These are phyloP conservation scores for Mycena rebaudengoi DNA, from an alignment of 768 basidiomycete genomes.

Conservation along the genomic window DNA sequence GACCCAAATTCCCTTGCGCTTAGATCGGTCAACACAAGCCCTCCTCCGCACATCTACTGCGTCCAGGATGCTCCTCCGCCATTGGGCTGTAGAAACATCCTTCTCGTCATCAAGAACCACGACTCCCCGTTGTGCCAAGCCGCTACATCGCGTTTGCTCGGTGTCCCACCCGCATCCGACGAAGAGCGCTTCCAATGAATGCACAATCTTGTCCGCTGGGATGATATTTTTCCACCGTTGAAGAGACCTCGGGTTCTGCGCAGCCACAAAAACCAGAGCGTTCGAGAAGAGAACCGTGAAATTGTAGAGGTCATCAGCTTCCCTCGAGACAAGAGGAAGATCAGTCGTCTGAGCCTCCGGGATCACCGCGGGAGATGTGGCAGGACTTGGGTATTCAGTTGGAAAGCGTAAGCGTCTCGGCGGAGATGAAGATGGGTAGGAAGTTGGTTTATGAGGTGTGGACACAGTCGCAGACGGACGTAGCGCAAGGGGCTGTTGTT, in stretches of 20 bases:
- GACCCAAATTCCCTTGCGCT: constrained; percentile 15
- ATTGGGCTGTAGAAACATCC: neutral
- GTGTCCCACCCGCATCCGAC: constrained; percentile 55
- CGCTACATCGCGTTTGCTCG: neutral
- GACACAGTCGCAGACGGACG: too few species aligned
- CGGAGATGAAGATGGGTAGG: too few species aligned
- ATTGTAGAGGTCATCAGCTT: too few species aligned
- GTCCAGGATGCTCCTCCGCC: neutral
- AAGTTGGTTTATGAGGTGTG: too few species aligned
- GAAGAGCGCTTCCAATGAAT: constrained; percentile 55
- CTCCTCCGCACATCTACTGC: constrained; percentile 12
- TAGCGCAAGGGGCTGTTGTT: too few species aligned
- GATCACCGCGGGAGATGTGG: neutral
- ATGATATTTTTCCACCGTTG: constrained; percentile 41
- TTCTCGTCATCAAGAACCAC: constrained; percentile 48
- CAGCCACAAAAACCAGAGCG: constrained; percentile 31
- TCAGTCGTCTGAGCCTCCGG: neutral
- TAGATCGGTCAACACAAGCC: neutral
- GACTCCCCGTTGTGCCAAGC: constrained; percentile 40
- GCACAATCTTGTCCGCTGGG: constrained; percentile 43
- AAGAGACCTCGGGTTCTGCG: neutral
- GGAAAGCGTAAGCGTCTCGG: too few species aligned
- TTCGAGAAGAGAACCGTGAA: constrained; percentile 4
- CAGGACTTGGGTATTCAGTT: too few species aligned
- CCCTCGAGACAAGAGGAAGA: too few species aligned